Conservation (phyloP, 164 flowering plant genomes). For the Stephania cephalantha region DNA sequence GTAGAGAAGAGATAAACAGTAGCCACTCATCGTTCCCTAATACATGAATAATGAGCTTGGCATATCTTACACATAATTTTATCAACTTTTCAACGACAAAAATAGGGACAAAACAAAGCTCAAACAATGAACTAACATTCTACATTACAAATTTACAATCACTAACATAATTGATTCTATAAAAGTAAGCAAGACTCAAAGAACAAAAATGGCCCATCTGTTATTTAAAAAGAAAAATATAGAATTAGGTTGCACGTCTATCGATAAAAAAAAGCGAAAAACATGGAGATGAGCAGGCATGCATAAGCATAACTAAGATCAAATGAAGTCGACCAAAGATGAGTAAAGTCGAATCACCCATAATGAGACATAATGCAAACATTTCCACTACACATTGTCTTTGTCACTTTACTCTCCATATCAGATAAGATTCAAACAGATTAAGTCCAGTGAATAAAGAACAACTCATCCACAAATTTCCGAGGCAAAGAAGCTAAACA, state of each 20-base stretch:
- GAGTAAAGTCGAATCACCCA: not conserved
- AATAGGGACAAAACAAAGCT: not conserved
- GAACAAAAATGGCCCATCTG: not conserved
- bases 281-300: not conserved
- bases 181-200: not conserved
- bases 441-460: not conserved
- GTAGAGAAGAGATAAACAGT: not conserved
- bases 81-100: not conserved
- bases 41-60: not conserved
- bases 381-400: conserved; percentile 5
- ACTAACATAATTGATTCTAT: not conserved
- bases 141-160: not conserved
- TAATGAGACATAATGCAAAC: not conserved
- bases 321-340: not conserved
- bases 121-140: not conserved
- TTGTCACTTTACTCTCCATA: not conserved
- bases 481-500: not conserved
- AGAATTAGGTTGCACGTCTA: not conserved
- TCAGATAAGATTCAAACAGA: conserved; percentile 2
- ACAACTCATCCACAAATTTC: not conserved
- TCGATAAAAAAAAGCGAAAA: not conserved
- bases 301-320: not conserved
- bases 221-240: not conserved
- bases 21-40: not conserved
- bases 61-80: not conserved